Percentiles rank a stretch among this genome's conserved stretches.
Evolutionary conservation across 75 land plant genomes (phyloP).

Genomic region (Selaginella moellendorffii): DNA sequence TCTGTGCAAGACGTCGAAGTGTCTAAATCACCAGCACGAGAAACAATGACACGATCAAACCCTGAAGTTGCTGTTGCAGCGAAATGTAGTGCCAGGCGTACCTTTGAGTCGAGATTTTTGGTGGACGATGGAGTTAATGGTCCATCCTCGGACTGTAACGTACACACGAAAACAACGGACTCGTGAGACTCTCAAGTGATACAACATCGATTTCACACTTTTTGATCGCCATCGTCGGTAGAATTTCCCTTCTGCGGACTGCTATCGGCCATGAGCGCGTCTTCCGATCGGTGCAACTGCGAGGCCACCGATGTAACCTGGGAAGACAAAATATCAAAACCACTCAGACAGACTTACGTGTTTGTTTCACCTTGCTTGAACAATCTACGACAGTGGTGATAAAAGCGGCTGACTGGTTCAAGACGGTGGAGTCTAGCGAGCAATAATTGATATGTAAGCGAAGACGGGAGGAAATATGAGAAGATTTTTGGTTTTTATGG

Average conservation of each 20-base stretch:
- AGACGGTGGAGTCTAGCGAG: background rate
- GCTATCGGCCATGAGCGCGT: background rate
- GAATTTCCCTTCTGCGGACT: background rate
- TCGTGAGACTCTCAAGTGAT: no score
- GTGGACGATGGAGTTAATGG: background rate
- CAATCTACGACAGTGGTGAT: background rate
- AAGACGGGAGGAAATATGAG: background rate
- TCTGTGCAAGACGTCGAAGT: background rate
- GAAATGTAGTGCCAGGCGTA: background rate
- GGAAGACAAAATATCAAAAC: background rate
- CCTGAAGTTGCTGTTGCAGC: background rate
- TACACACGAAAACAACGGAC: background rate
- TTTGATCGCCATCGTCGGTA: background rate
- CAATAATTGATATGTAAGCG: background rate
- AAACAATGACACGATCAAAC: background rate
- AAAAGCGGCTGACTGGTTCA: background rate
- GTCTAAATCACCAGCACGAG: background rate
- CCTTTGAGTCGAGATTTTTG: background rate
- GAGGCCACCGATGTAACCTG: no score
- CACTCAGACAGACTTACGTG: background rate
- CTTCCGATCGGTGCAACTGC: background rate
- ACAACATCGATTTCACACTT: background rate
- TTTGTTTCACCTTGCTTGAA: background rate
- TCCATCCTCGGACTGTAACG: background rate
- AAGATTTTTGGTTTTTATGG: no score